phyloP scores from a whole-genome alignment of 352 stramenopile genomes.

The Phytophthora multivora region DNA sequence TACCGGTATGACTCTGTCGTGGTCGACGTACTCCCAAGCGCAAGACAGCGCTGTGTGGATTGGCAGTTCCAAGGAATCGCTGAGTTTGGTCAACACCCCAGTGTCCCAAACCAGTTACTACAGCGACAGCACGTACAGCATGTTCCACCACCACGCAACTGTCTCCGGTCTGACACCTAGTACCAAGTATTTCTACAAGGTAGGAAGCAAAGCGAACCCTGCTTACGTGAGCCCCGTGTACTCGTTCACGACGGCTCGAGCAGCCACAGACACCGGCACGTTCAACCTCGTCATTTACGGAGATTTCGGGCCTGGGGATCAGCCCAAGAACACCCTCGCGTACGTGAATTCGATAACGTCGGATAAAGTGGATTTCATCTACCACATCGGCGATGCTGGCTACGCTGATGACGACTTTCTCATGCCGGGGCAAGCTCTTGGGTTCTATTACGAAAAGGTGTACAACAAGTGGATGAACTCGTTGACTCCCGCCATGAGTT shows the following conservation, averaged over 20 bases:
- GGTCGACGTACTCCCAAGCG: not conserved
- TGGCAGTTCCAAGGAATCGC: not conserved
- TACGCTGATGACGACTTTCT: conserved; percentile 36
- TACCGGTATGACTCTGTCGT: not conserved
- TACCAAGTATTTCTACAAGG: not conserved
- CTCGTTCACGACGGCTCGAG: not conserved
- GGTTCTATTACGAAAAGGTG: conserved; percentile 82
- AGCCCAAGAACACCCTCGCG: not conserved
- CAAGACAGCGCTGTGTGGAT: not conserved
- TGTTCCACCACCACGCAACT: not conserved
- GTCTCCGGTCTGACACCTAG: not conserved
- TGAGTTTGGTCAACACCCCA: not conserved
- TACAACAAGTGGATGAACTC: conserved; percentile 82
- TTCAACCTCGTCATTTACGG: not conserved
- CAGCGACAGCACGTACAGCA: not conserved
- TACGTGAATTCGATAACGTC: not conserved
- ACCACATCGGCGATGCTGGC: conserved; percentile 42
- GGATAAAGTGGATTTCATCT: not conserved
- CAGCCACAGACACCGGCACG: not conserved
- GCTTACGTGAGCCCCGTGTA: not conserved
- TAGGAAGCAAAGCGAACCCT: not conserved
- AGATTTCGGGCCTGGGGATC: not conserved
- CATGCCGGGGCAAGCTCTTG: conserved; percentile 29
- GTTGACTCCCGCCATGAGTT: conserved; percentile 42
- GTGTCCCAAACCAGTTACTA: not conserved